These are phyloP conservation scores for Dryas octopetala DNA, from an alignment of 306 rosid species.

Conservation along the genomic window DNA sequence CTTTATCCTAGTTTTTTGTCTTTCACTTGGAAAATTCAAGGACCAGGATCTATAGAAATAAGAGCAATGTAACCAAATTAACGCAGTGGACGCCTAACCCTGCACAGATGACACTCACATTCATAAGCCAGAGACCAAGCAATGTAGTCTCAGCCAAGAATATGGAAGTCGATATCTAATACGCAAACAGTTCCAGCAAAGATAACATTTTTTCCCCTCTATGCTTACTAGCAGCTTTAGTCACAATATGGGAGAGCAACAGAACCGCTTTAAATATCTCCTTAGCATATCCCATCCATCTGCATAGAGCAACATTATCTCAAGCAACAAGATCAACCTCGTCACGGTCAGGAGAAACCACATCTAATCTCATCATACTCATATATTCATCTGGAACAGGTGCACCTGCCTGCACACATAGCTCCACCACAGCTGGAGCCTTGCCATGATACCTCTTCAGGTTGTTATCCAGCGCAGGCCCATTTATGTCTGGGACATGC, in stretches of 20 bases:
- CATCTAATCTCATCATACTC: constrained; percentile 91
- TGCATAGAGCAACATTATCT: constrained; percentile 19
- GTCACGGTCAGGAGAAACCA: constrained; percentile 70
- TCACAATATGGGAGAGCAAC: background rate
- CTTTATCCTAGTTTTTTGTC: too few relatives aligned
- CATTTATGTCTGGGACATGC: constrained; percentile 65
- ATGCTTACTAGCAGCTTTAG: background rate
- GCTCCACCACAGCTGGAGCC: constrained; percentile 88
- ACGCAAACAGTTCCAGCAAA: background rate
- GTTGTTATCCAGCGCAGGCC: constrained; percentile 62
- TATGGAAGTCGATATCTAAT: background rate
- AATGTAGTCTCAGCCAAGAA: background rate
- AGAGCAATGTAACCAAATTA: background rate
- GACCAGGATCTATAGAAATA: background rate
- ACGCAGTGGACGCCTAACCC: background rate
- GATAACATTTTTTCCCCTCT: background rate
- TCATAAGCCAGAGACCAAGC: background rate
- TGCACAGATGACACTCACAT: background rate
- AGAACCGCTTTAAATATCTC: background rate
- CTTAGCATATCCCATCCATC: background rate
- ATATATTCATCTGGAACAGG: constrained; percentile 58
- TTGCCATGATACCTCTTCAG: constrained; percentile 85
- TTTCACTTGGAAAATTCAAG: background rate
- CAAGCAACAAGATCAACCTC: constrained; percentile 77
- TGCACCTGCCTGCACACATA: constrained; percentile 81